A percentile compares a stretch with the other conserved stretches of the same genome.
phyloP scores from a whole-genome alignment of 345 rosid genomes.

The Cochlearia excelsa region DNA sequence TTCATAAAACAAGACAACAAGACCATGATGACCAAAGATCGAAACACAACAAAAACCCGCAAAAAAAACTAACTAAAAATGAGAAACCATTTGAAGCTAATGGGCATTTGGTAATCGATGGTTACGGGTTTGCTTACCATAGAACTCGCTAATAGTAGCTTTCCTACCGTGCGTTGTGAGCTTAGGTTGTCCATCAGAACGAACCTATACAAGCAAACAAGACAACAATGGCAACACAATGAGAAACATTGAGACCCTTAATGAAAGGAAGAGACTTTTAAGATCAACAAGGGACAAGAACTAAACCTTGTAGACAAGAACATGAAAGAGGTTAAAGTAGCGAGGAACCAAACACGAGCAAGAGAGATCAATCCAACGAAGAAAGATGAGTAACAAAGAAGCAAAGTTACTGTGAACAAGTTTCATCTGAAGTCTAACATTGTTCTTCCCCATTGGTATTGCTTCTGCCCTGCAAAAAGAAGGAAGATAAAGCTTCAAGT shows the following conservation, averaged over 20 bases:
- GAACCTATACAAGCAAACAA: constrained; percentile 36
- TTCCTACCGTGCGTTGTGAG: constrained; percentile 70
- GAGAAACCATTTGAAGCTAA: background rate
- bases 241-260: constrained; percentile 6
- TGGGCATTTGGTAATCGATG: background rate
- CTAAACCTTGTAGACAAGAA: constrained; percentile 75
- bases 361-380: constrained; percentile 87
- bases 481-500: constrained; percentile 11
- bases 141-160: constrained; percentile 87
- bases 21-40: background rate
- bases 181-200: constrained; percentile 61
- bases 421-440: constrained; percentile 79
- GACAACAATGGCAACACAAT: background rate
- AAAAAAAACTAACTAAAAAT: constrained; percentile 13
- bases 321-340: constrained; percentile 77
- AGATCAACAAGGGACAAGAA: constrained; percentile 5
- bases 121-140: constrained; percentile 47
- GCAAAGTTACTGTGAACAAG: constrained; percentile 79
- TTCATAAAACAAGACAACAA: constrained; percentile 32
- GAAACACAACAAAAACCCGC: constrained; percentile 4
- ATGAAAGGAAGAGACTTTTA: constrained; percentile 12
- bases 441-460: constrained; percentile 79
- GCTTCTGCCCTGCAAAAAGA: constrained; percentile 65
- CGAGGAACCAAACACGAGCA: constrained; percentile 70
- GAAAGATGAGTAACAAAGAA: constrained; percentile 65